Base-by-base conservation (phyloP, 345 rosid genomes). In the Iberis pinnata region DNA sequence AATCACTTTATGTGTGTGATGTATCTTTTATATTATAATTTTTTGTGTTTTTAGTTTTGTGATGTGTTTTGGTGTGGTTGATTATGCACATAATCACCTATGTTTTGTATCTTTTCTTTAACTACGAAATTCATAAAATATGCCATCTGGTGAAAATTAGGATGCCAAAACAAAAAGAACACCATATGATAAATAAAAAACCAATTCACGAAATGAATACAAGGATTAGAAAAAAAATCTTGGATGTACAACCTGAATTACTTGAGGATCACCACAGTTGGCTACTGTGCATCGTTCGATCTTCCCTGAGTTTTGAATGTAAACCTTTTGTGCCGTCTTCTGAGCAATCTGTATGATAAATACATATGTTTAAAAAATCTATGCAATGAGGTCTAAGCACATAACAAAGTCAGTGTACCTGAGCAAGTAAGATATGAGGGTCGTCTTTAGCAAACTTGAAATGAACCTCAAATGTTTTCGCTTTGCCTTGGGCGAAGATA, bases 401-500 rank as follows among this genome's bases (percentile, higher is more conserved):
- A n/a, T n/a, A 38, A 38, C 16, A 46, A 38, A 56, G 51, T 24
- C 20, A 20, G 42, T 47, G 33, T 79, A 92, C 97, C 99, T 92
- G 90, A 11, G 89, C 80, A 56, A 88, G 84, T 39, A 92, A 75
- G 40, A 85, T 68, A 63, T 86, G 89, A 65, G 99, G 97, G 59
- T 88, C 97, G 9, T 71, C 27, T 33, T 56, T 40, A 37, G 16
- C 0, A 58, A 86, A 85, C 73, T 55, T 78, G 50, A 93, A 80
- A 66, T 83, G 87, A 78, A 79, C 77, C 70, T 88, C 88, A 49
- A 86, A 81, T 61, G 49, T 50, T 71, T 69, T 35, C 24, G 78
- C 82, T 11, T 49, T 70, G 26, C 72, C 65, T 24, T 48, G 64
- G 60, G 56, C 76, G 37, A 54, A 74, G 31, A 75, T 68, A 38